Percentiles rank a stretch among this genome's conserved stretches.
Conservation (phyloP, 768 basidiomycete genomes). For the Kwoniella sp. region DNA sequence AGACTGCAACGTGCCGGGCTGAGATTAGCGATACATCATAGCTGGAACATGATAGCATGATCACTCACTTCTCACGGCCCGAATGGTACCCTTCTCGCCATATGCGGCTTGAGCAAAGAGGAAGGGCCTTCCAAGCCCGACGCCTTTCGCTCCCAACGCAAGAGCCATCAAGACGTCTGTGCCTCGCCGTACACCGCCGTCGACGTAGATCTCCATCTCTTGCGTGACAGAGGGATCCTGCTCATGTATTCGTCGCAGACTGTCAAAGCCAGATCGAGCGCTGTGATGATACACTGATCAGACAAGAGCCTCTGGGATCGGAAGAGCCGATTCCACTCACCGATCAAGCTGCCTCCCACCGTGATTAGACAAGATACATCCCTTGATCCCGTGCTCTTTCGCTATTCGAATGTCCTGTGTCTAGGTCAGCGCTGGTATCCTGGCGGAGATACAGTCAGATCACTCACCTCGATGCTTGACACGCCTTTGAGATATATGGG, state of each 20-base stretch:
- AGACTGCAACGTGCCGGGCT: conserved; percentile 31
- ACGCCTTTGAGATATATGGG: conserved; percentile 62
- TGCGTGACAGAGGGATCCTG: conserved; percentile 51
- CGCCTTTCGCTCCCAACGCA: conserved; percentile 63
- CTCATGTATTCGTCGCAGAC: conserved; percentile 57
- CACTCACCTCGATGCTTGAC: conserved; percentile 58
- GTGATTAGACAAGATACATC: conserved; percentile 49
- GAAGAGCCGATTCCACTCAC: conserved; percentile 10
- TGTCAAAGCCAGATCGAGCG: conserved; percentile 58
- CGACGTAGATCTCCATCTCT: conserved; percentile 70
- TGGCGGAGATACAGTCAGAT: conserved; percentile 5
- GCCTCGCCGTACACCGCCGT: conserved; percentile 78
- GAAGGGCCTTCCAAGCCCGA: conserved; percentile 57
- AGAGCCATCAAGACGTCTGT: conserved; percentile 87
- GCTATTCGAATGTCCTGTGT: conserved; percentile 80
- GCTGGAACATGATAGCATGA: not conserved
- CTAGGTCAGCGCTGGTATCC: not conserved
- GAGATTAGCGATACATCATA: too few relatives aligned
- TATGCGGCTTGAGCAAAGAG: conserved; percentile 57
- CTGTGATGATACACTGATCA: conserved; percentile 24
- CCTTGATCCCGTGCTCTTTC: conserved; percentile 72
- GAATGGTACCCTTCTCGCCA: conserved; percentile 57
- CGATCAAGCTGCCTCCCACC: conserved; percentile 26
- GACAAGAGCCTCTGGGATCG: not conserved
- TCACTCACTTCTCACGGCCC: conserved; percentile 52